Evolutionary conservation across 2,329 filamentous ascomycete genomes (phyloP).

Genomic region (Colletotrichum brevisporum): DNA sequence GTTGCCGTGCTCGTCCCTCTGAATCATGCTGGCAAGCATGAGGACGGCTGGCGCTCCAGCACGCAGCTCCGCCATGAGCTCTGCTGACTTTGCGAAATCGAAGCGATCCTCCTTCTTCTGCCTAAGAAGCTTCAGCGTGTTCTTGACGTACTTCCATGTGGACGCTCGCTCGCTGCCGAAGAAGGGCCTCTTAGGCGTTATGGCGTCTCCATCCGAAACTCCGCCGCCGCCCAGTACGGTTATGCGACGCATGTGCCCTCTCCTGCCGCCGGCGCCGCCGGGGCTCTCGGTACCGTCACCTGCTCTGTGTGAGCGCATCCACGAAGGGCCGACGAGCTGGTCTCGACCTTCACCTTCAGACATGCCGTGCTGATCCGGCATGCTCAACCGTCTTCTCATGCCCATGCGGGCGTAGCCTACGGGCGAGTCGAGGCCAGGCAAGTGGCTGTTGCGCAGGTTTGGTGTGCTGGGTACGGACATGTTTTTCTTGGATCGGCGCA

Average conservation of each 20-base stretch:
- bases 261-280: conserved; percentile 65
- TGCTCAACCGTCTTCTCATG: conserved; percentile 75
- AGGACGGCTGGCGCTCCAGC: conserved; percentile 94
- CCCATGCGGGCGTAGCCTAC: conserved; percentile 63
- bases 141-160: conserved; percentile 93
- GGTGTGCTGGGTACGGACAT: conserved; percentile 78
- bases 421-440: conserved; percentile 57
- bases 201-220: conserved; percentile 73
- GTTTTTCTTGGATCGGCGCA: conserved; percentile 51
- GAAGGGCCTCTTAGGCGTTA: conserved; percentile 69
- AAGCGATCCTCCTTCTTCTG: conserved; percentile 89
- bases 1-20: conserved; percentile 95
- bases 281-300: conserved; percentile 65
- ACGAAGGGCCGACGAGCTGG: conserved; percentile 68
- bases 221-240: conserved; percentile 77
- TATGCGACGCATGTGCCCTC: conserved; percentile 75
- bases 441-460: conserved; percentile 55
- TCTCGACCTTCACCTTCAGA: conserved; percentile 84
- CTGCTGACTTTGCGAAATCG: conserved; percentile 94
- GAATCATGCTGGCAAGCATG: conserved; percentile 97
- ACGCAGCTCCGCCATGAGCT: conserved; percentile 93
- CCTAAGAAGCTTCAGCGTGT: conserved; percentile 83
- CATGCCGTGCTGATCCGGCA: conserved; percentile 72
- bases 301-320: conserved; percentile 58
- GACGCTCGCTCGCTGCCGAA: conserved; percentile 77